phyloP scores from a whole-genome alignment of 2,329 filamentous ascomycete species.

The Pyricularia sp. region DNA sequence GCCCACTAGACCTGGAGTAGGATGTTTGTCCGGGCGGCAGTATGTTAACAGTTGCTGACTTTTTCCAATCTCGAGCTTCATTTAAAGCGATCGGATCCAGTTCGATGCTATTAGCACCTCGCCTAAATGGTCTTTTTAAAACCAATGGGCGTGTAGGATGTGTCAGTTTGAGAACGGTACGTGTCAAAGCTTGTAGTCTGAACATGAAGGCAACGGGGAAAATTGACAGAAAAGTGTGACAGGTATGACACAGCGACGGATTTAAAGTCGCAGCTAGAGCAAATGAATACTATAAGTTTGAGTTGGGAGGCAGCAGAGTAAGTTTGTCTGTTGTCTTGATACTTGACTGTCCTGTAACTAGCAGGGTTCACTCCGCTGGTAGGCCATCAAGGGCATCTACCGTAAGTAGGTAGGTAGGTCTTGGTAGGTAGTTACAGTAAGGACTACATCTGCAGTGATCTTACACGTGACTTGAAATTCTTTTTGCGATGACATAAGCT shows the following conservation, averaged over 20 bases:
- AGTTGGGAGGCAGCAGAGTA: not conserved
- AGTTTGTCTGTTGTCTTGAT: not conserved
- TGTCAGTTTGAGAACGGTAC: not conserved
- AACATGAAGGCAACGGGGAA: not conserved
- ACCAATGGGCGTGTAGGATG: not conserved
- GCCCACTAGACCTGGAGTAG: conserved; percentile 50
- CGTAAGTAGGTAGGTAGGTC: no score
- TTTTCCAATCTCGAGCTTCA: conserved; percentile 43
- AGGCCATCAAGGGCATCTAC: no score
- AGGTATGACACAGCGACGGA: not conserved
- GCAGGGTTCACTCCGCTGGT: no score
- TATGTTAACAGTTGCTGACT: conserved; percentile 29
- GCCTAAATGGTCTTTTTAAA: not conserved
- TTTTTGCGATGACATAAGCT: not conserved
- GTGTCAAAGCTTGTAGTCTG: not conserved
- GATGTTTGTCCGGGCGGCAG: conserved; percentile 43
- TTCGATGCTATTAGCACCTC: not conserved
- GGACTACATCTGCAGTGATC: no score
- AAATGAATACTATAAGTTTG: not conserved
- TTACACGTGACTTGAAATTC: not conserved
- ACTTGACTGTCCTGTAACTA: not conserved
- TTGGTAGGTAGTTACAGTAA: no score
- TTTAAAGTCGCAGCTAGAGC: not conserved
- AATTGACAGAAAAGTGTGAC: not conserved
- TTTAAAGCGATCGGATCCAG: conserved; percentile 39